Conservation (phyloP, 2,329 filamentous ascomycete species). For the Colletotrichum sp. region DNA sequence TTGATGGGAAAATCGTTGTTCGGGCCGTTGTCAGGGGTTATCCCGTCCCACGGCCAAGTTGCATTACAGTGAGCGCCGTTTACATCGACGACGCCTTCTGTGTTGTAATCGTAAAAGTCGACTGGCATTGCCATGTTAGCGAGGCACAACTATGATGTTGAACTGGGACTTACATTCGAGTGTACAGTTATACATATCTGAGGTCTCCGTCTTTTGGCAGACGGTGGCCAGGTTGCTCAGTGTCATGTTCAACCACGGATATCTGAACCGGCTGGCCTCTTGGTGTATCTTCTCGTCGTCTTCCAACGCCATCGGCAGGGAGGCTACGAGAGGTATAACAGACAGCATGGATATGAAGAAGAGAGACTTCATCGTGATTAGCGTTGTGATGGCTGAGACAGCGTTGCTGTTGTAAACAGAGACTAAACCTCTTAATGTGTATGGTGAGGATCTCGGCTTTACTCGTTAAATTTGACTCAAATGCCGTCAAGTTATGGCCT, state of each 20-base stretch:
- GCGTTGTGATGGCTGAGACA: neutral
- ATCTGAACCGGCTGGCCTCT: neutral
- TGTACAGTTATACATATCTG: conserved; percentile 4
- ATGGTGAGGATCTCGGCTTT: neutral
- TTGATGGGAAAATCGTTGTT: conserved; percentile 20
- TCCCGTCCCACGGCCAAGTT: conserved; percentile 29
- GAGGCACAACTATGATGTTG: too few relatives aligned
- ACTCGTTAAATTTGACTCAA: neutral
- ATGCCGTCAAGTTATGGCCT: neutral
- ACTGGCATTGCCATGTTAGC: conserved; percentile 4
- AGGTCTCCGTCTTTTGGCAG: neutral
- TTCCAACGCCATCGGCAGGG: neutral
- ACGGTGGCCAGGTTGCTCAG: conserved; percentile 13
- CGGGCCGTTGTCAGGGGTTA: conserved; percentile 29
- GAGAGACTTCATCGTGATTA: neutral
- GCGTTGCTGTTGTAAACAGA: neutral
- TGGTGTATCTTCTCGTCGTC: neutral
- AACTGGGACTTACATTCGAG: conserved; percentile 3
- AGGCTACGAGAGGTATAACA: neutral
- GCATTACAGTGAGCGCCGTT: conserved; percentile 24
- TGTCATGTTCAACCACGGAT: conserved; percentile 19
- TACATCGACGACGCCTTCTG: conserved; percentile 17
- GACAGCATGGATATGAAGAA: neutral
- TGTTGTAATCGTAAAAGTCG: conserved; percentile 22
- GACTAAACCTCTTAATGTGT: neutral